These are phyloP conservation scores for Alternaria metachromatica DNA, from an alignment of 2,329 filamentous ascomycete genomes.

Conservation along the genomic window DNA sequence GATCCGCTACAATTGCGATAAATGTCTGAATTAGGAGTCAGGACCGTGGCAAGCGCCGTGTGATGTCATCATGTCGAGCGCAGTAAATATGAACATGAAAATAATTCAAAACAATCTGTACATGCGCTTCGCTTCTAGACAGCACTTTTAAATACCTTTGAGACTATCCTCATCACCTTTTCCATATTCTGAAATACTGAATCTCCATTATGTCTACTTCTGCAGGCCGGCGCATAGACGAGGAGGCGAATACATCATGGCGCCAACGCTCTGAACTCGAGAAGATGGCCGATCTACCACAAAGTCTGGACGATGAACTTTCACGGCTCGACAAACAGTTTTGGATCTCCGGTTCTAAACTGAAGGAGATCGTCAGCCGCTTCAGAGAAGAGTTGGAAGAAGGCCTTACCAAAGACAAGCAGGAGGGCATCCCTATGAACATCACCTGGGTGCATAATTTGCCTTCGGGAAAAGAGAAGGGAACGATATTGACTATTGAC, in stretches of 20 bases:
- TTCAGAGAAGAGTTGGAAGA: constrained; percentile 37
- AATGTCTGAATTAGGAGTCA: not conserved
- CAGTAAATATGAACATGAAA: not conserved
- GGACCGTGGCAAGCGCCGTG: not conserved
- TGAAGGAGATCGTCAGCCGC: constrained; percentile 30
- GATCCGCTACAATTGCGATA: not conserved
- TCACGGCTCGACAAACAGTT: constrained; percentile 30
- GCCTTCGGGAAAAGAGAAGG: constrained; percentile 84
- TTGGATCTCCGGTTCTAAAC: constrained; percentile 27
- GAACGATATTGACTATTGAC: constrained; percentile 87
- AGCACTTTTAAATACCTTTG: not conserved
- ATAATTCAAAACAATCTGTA: not conserved
- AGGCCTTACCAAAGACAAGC: constrained; percentile 24
- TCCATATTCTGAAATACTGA: not conserved
- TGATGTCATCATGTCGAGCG: constrained; percentile 27
- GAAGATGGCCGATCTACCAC: constrained; percentile 23
- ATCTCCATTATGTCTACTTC: constrained; percentile 18
- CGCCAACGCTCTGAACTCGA: constrained; percentile 28
- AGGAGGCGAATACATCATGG: constrained; percentile 22
- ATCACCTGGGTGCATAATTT: constrained; percentile 94
- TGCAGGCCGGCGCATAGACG: constrained; percentile 13
- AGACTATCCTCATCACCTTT: not conserved
- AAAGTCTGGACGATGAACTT: constrained; percentile 28
- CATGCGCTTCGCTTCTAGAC: not conserved
- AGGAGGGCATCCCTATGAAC: constrained; percentile 75